phyloP scores from a whole-genome alignment of 2,329 filamentous ascomycete genomes.

The Triangularia setosa region DNA sequence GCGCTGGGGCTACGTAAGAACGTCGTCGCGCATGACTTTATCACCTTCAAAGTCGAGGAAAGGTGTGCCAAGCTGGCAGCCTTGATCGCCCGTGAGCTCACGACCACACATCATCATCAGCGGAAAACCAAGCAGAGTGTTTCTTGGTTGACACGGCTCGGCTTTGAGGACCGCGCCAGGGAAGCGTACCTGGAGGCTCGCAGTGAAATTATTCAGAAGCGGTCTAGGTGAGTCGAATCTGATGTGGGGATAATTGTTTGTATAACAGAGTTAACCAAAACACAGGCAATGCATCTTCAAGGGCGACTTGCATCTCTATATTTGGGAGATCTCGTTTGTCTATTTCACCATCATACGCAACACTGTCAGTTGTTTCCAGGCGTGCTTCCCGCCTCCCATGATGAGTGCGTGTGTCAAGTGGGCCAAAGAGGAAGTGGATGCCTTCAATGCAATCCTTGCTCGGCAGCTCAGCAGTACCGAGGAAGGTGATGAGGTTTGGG shows the following conservation, averaged over 20 bases:
- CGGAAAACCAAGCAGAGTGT: slow-evolving; percentile 77
- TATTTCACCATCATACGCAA: slow-evolving; percentile 95
- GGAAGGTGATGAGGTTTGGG: slow-evolving; percentile 70
- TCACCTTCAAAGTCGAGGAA: slow-evolving; percentile 86
- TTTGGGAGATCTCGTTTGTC: slow-evolving; percentile 91
- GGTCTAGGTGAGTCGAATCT: slow-evolving; percentile 62
- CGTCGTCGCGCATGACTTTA: slow-evolving; percentile 81
- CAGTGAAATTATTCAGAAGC: slow-evolving; percentile 71
- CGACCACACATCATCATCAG: slow-evolving; percentile 72
- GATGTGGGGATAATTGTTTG: background rate
- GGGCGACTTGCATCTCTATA: slow-evolving; percentile 86
- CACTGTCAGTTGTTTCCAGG: slow-evolving; percentile 83
- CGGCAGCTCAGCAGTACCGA: slow-evolving; percentile 86
- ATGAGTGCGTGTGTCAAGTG: slow-evolving; percentile 96
- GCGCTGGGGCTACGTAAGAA: slow-evolving; percentile 81
- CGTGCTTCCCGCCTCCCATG: slow-evolving; percentile 78
- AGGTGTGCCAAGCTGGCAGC: slow-evolving; percentile 72
- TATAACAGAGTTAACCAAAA: background rate
- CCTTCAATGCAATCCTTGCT: slow-evolving; percentile 78
- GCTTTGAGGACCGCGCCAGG: slow-evolving; percentile 84
- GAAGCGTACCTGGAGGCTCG: slow-evolving; percentile 82
- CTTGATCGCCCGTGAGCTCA: slow-evolving; percentile 71
- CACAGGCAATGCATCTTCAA: slow-evolving; percentile 88
- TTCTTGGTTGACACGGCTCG: slow-evolving; percentile 77
- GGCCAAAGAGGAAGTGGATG: slow-evolving; percentile 93